Evolutionary conservation across 441 rosid genomes (phyloP).

Genomic region (Erysimum pusillum): DNA sequence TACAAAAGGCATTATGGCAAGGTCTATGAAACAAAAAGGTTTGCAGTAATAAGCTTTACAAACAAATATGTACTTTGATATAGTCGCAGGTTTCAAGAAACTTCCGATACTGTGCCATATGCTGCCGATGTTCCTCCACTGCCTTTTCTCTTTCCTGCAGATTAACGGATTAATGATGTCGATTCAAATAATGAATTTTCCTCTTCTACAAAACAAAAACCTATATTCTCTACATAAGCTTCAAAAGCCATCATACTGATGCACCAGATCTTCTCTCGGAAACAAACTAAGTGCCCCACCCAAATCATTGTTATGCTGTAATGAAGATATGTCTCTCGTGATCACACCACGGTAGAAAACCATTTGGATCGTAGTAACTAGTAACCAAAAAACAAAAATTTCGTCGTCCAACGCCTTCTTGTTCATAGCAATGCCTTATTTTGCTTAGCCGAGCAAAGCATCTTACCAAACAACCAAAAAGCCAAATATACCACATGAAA

Average conservation of each 20-base stretch:
- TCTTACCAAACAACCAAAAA: conserved; percentile 1
- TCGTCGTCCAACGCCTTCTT: conserved; percentile 1
- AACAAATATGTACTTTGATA: conserved; percentile 67
- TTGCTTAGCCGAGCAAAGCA: no score
- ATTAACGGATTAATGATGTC: conserved; percentile 20
- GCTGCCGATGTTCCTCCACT: conserved; percentile 75
- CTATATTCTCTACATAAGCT: conserved; percentile 15
- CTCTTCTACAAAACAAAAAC: conserved; percentile 7
- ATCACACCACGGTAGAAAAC: conserved; percentile 32
- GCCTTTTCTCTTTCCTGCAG: conserved; percentile 93
- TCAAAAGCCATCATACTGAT: conserved; percentile 18
- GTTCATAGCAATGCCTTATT: no score
- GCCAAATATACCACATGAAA: no score
- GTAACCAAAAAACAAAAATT: neutral
- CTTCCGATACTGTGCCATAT: conserved; percentile 77
- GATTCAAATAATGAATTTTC: conserved; percentile 17
- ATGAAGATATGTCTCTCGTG: conserved; percentile 1
- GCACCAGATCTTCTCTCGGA: conserved; percentile 18
- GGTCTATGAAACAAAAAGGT: conserved; percentile 32
- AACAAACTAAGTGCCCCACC: conserved; percentile 29
- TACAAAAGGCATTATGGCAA: conserved; percentile 29
- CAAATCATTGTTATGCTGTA: conserved; percentile 7
- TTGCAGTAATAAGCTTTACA: conserved; percentile 26
- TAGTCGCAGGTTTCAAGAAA: conserved; percentile 89
- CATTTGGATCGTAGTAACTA: conserved; percentile 21